A percentile compares a stretch with the other conserved stretches of the same genome.
These are phyloP conservation scores for Plasmodium gaboni DNA, from an alignment of 169 alveolate genomes.

Conservation along the genomic window DNA sequence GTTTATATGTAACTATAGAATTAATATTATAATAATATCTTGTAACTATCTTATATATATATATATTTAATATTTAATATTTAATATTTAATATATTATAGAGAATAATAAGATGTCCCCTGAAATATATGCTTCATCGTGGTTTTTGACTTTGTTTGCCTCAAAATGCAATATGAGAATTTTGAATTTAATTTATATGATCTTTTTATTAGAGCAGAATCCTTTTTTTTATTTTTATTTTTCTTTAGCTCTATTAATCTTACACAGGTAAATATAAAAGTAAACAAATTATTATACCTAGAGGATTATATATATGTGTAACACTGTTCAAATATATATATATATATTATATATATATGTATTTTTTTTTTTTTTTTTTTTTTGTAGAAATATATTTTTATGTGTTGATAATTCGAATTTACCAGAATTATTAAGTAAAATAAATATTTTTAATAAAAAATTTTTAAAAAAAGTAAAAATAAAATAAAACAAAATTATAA, in stretches of 20 bases:
- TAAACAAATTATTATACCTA: background rate
- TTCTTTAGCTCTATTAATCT: slow-evolving; percentile 80
- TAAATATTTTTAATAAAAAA: slow-evolving; percentile 58
- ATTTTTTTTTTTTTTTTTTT: slow-evolving; percentile 1
- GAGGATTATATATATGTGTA: background rate
- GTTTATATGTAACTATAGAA: too few species aligned
- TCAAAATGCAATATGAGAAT: slow-evolving; percentile 79
- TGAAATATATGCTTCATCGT: slow-evolving; percentile 85
- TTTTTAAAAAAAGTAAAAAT: slow-evolving; percentile 67
- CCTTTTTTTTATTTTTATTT: slow-evolving; percentile 80
- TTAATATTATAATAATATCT: too few species aligned
- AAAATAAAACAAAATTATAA: slow-evolving; percentile 6
- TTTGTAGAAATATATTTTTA: slow-evolving; percentile 61
- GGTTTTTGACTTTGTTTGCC: slow-evolving; percentile 84
- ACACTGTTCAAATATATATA: background rate
- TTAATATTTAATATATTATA: slow-evolving; percentile 2
- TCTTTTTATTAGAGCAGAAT: slow-evolving; percentile 77
- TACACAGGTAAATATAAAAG: slow-evolving; percentile 42
- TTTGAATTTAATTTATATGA: slow-evolving; percentile 77
- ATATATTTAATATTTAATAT: too few species aligned
- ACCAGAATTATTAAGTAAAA: slow-evolving; percentile 70
- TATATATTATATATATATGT: background rate
- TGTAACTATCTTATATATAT: too few species aligned
- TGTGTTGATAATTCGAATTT: slow-evolving; percentile 73
- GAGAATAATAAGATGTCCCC: slow-evolving; percentile 81